Base-by-base conservation (phyloP, 2,329 filamentous ascomycete genomes). In the Coccinonectria pachysandricola region DNA sequence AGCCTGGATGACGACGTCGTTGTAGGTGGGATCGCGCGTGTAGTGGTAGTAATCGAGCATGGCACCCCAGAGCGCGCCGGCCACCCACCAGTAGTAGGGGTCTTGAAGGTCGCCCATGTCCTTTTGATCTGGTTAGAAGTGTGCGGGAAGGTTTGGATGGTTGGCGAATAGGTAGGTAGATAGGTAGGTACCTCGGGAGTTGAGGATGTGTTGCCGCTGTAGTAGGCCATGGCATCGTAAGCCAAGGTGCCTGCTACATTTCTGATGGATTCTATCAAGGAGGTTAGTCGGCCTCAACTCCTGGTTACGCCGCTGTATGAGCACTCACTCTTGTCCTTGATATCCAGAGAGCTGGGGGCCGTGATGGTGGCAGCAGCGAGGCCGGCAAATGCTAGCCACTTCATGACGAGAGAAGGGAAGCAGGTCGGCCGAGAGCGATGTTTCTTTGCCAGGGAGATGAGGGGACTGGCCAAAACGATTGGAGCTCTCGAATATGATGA, bases 1-100 rank as follows among this genome's bases (percentile, higher is more conserved):
- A 7, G 69, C 75, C 34, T 76, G 59, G 17, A 67, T 64, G 25
- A 76, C 59, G 4, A 68, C 58, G 13, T 68, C 55, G 47, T 79
- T 74, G 53, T 81, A 79, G 28, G 57, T 64, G 4, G 62, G 45
- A 48, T 83, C 77, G 21, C 65, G 60, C 1, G 77, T 81, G 46
- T 68, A 72, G 45, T 78, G 65, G 35, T 72, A 79, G 49, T 83
- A 82, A 50, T 82, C 74, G 15, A 82, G 53, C 62, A 83, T 67
- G 17, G 67, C 59, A n/a, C 75, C 75, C 65, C 75, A 78, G 31
- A 76, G 62, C 6, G 72, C 73, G 24, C 75, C 75, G 18, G 64
- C 61, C 40, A 76, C 67, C 75, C 74, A 79, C 71, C 71, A 78
- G 57, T 74, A 85, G 45, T 79, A 77, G 13, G 78, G 78, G 15